Percentiles rank a stretch among this genome's conserved stretches.
Conservation (phyloP, 257 asterid species). For the Linaria vulgaris region DNA sequence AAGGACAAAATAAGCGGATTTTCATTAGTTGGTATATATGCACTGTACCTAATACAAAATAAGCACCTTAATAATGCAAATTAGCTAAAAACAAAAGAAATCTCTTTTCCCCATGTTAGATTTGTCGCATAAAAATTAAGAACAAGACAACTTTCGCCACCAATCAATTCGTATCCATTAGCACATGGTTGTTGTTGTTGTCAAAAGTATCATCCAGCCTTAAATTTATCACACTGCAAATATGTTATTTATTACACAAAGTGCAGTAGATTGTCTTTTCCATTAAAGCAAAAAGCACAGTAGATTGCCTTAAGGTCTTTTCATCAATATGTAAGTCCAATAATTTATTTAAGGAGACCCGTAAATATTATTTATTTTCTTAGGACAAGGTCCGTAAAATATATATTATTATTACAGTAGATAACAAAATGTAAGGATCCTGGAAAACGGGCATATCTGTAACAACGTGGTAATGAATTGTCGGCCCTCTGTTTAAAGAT, state of each 20-base stretch:
- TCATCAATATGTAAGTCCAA: too few species aligned
- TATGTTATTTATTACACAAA: slow-evolving; percentile 16
- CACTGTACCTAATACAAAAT: neutral
- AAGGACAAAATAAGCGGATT: neutral
- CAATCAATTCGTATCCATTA: slow-evolving; percentile 28
- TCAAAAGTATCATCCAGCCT: slow-evolving; percentile 30
- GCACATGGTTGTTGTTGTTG: slow-evolving; percentile 40
- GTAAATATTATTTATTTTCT: too few species aligned
- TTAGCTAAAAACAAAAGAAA: neutral
- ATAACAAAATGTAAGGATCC: slow-evolving; percentile 16
- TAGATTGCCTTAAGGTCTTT: neutral
- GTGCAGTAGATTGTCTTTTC: slow-evolving; percentile 31
- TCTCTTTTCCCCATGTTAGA: neutral
- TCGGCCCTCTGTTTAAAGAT: neutral
- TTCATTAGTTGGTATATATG: neutral
- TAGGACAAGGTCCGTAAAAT: too few species aligned
- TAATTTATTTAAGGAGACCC: too few species aligned
- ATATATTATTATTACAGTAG: neutral
- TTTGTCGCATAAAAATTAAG: neutral
- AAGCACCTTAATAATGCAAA: neutral
- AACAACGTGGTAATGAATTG: neutral
- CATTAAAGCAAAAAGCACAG: neutral
- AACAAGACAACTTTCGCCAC: slow-evolving; percentile 20
- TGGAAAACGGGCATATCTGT: slow-evolving; percentile 6
- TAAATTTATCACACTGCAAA: slow-evolving; percentile 27